Base-by-base conservation (phyloP, 306 rosid species). In the Nissolia schottii region DNA sequence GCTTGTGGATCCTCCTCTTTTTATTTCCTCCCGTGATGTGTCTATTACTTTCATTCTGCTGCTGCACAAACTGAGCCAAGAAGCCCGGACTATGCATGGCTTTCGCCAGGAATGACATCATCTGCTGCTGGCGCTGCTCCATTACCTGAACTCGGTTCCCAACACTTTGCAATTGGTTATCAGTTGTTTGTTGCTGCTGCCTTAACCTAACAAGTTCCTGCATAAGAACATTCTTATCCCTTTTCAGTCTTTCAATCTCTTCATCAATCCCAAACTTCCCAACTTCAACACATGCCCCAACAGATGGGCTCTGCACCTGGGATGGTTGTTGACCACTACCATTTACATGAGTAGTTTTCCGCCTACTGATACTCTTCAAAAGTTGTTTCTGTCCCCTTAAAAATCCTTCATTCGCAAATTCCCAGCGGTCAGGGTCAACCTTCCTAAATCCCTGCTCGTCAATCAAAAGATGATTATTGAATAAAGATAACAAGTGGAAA, bases 21-120 rank as follows among this genome's bases (percentile, higher is more conserved):
- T 87, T 87, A 46, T 67, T 82, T 62, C 71, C 63, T 41, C 67
- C 81, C 3, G 70, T 13, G 5, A 82, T 80, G 40, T 51, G 80
- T 68, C 87, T 80, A 59, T 53, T 77, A 61, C 64, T 84, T 74
- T 87, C 92, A 71, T 76, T 84, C 61, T 84, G 85, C 73, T 84
- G 89, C 64, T 85, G 87, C 7, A 87, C 87, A 79, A 84, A 77
- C 62, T 87, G 91, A 54, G 88, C 50, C 56, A 87, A 77, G 37
- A 83, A 82, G 41, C 87, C 74, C 0, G 91, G 91, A 35, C 74
- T 84, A 48, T 81, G 81, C 87, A 84, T 74, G 62, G 91, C 88
- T 82, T 87, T 87, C 19, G 88, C 88, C 13, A 87, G 85, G 67
- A 87, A 87, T 32, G 91, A 70, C 91, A 87, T 87, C 91, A 87